Evolutionary conservation across 306 rosid genomes (phyloP), one percentile per base, ranked within the genome.

Genomic region (Sicyos baderoa): DNA sequence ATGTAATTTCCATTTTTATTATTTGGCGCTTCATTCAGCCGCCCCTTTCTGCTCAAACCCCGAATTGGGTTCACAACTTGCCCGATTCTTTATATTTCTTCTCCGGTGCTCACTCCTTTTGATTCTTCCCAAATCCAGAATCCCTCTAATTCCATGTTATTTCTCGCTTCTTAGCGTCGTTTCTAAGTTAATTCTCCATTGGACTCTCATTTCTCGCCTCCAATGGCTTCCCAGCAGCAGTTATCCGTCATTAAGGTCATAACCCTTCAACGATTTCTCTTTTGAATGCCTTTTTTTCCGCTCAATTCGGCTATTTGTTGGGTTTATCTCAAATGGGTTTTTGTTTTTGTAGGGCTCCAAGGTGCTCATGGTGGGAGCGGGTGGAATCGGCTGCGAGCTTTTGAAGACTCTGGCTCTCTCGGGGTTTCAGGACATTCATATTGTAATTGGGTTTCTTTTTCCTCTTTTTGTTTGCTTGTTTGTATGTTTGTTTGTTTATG

Each of bases 301-400:
- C 49, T 80, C 19, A 74, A 60, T 60, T 78, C 35, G 16, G 54
- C 65, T 49, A 7, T 54, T 69, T 9, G 37, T 19, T 47, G 1
- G 12, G 0, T 17, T 7, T 2, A 37, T 53, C 65, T 64, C 72
- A 22, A 1, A 1, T 57, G n/a, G 48, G 52, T 53, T 51, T 0
- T 14, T 19, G 16, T 6, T 22, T 66, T 75, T 79, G 18, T 73
- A 90, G 99, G 91, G 84, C 70, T 84, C 97, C 40, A 94, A 82
- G 76, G 97, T 90, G 74, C 96, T 94, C 19, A 90, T 94, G 97
- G 99, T 94, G 60, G 99, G 99, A 19, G 99, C 99, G 6, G 99
- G 99, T 60, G 99, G 99, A 76, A 94, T 94, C 77, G 99, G 99
- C 42, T 94, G 99, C 79, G 99, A 94, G 84, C 89, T 94, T 11